A percentile compares a stretch with the other conserved stretches of the same genome.
phyloP scores from a whole-genome alignment of 495 filamentous ascomycete species.

The Annulohypoxylon moriforme region DNA sequence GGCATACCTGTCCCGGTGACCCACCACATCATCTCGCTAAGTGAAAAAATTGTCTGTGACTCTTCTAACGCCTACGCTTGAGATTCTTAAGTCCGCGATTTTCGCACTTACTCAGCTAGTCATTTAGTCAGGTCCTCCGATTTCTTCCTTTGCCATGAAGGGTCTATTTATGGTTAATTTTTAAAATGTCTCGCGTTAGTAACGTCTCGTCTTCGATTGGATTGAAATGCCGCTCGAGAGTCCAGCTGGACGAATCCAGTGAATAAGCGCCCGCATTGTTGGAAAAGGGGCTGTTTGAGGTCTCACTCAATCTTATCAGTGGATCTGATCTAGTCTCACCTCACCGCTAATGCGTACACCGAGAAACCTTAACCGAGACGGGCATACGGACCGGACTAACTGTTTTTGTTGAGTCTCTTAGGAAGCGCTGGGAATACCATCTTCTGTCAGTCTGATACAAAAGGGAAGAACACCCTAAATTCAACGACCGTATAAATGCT shows the following conservation, averaged over 20 bases:
- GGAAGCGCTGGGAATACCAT: background rate
- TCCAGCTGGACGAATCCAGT: background rate
- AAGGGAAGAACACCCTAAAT: background rate
- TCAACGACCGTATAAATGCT: background rate
- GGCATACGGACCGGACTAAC: background rate
- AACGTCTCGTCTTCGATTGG: background rate
- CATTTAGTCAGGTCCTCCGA: background rate
- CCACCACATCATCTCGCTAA: slow-evolving; percentile 8
- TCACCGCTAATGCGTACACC: background rate
- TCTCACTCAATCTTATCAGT: background rate
- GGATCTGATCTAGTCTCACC: slow-evolving; percentile 2
- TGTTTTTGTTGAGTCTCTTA: background rate
- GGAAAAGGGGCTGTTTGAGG: background rate
- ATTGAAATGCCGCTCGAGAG: background rate
- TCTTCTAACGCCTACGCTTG: background rate
- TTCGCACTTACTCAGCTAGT: background rate
- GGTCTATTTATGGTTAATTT: background rate
- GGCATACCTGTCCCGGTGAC: slow-evolving; percentile 11
- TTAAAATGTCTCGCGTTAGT: background rate
- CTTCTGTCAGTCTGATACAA: background rate
- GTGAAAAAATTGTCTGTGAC: background rate
- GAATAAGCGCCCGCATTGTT: background rate
- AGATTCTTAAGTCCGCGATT: background rate
- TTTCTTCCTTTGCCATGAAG: background rate
- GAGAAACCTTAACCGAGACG: background rate